phyloP scores from a whole-genome alignment of 1,139 yeast genomes.

The Spathaspora sp. region DNA sequence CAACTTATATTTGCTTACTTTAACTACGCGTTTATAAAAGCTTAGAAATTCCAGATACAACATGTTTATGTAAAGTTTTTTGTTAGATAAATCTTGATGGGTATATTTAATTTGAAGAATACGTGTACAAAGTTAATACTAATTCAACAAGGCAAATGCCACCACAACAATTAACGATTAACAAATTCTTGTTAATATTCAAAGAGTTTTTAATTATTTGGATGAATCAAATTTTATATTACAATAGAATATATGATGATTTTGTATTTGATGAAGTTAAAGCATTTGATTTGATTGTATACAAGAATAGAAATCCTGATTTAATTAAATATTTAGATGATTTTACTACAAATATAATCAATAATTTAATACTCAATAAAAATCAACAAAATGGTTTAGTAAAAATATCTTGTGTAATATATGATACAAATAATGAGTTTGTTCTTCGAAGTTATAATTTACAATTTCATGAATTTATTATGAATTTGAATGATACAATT shows the following conservation, averaged over 20 bases:
- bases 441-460: conserved; percentile 26
- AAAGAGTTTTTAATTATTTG: conserved; percentile 43
- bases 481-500: conserved; percentile 14
- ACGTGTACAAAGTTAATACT: too few species aligned
- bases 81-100: too few species aligned
- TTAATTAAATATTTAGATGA: conserved; percentile 37
- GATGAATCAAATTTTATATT: conserved; percentile 47
- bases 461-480: conserved; percentile 25
- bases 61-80: too few species aligned
- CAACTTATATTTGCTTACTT: background rate
- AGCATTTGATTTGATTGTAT: conserved; percentile 41
- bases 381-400: conserved; percentile 11
- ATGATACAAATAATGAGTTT: conserved; percentile 19
- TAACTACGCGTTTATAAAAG: too few species aligned
- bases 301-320: conserved; percentile 43
- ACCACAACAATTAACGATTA: conserved; percentile 22
- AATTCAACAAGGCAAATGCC: background rate
- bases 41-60: too few species aligned
- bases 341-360: conserved; percentile 18
- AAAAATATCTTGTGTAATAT: conserved; percentile 19
- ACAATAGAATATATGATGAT: conserved; percentile 43
- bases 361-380: conserved; percentile 11
- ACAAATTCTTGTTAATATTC: conserved; percentile 29
- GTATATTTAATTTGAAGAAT: too few species aligned
- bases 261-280: conserved; percentile 36